Percentiles rank a stretch among this genome's conserved stretches.
phyloP scores from a whole-genome alignment of 2,329 filamentous ascomycete species.

The Fusarium incarnatum region DNA sequence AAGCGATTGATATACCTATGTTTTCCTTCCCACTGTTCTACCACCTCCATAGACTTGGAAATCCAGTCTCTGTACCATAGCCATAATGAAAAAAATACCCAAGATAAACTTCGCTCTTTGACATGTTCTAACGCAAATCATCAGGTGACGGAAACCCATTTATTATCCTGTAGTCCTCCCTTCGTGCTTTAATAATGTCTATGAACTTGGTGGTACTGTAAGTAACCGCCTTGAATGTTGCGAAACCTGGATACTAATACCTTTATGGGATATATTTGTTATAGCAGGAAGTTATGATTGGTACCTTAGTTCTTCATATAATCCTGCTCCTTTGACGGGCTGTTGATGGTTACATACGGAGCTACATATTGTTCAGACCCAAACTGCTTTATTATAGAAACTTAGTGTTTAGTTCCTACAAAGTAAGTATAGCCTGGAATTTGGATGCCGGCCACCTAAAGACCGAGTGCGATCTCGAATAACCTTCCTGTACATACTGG shows the following conservation, averaged over 20 bases:
- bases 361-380: background rate
- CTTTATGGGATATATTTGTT: background rate
- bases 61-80: constrained; percentile 54
- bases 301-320: background rate
- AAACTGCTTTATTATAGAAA: background rate
- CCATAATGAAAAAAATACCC: constrained; percentile 43
- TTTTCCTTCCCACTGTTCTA: constrained; percentile 45
- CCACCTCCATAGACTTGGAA: constrained; percentile 50
- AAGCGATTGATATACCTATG: constrained; percentile 42
- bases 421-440: background rate
- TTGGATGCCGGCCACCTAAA: background rate
- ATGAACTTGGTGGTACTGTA: background rate
- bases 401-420: background rate
- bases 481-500: background rate
- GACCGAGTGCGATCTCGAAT: background rate
- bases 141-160: background rate
- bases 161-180: background rate
- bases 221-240: background rate
- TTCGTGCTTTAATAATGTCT: background rate
- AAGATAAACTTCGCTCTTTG: background rate
- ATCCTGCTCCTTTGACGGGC: background rate
- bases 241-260: background rate
- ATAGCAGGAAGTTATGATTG: background rate
- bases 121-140: background rate
- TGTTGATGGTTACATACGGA: background rate